Evolutionary conservation across 129 eudicot genomes (phyloP).

Genomic region (Lactuca saligna): DNA sequence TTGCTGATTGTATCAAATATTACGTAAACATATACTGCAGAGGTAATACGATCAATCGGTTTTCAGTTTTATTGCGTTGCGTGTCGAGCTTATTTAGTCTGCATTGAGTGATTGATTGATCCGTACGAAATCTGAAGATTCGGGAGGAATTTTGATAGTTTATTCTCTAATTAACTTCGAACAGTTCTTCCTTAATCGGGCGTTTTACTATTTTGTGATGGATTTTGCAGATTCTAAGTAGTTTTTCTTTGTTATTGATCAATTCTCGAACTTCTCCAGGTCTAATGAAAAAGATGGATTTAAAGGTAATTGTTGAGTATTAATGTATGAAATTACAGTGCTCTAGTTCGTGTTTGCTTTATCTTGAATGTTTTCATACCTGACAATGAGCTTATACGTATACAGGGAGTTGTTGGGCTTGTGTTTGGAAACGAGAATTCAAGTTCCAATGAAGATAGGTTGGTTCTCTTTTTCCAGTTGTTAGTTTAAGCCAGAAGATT

Average conservation of each 20-base stretch:
- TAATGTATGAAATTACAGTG: constrained; percentile 5
- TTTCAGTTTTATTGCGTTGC: constrained; percentile 20
- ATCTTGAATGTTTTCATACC: neutral
- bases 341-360: neutral
- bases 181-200: constrained; percentile 4
- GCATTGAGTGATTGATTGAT: constrained; percentile 28
- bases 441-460: constrained; percentile 83
- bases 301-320: constrained; percentile 62
- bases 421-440: constrained; percentile 83
- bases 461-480: constrained; percentile 3
- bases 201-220: constrained; percentile 21
- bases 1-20: neutral
- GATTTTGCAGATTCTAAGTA: constrained; percentile 12
- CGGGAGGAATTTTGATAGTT: neutral
- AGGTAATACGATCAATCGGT: constrained; percentile 16
- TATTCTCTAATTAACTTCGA: constrained; percentile 10
- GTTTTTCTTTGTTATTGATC: neutral
- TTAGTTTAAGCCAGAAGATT: neutral
- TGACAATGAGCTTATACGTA: constrained; percentile 6
- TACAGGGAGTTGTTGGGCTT: constrained; percentile 89
- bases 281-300: constrained; percentile 48
- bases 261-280: constrained; percentile 1
- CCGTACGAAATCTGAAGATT: constrained; percentile 27
- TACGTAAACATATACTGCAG: neutral
- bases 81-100: constrained; percentile 25